phyloP scores from a whole-genome alignment of 2,329 filamentous ascomycete species.

The Fusarium sarcochroum region DNA sequence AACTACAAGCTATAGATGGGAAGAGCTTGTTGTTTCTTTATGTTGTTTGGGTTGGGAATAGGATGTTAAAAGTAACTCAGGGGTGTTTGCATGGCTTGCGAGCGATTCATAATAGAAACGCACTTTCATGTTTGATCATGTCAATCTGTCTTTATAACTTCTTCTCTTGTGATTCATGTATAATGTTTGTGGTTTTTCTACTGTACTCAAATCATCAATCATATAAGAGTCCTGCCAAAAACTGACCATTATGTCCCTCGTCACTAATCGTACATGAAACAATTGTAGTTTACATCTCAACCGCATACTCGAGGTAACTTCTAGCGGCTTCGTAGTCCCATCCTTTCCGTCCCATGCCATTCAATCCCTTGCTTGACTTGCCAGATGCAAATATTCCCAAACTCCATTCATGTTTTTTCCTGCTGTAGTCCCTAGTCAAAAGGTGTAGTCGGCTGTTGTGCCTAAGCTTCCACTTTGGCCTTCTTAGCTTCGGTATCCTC shows the following conservation, averaged over 20 bases:
- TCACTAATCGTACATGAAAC: conserved; percentile 28
- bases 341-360: conserved; percentile 13
- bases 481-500: conserved; percentile 54
- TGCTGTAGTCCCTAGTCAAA: conserved; percentile 1
- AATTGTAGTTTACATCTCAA: conserved; percentile 17
- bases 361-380: conserved; percentile 5
- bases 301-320: conserved; percentile 6
- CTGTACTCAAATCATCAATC: conserved; percentile 2
- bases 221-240: neutral
- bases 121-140: conserved; percentile 36
- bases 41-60: conserved; percentile 16
- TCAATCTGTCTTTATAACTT: conserved; percentile 17
- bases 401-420: conserved; percentile 27
- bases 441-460: neutral
- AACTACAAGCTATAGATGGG: conserved; percentile 71
- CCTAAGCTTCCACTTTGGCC: conserved; percentile 53
- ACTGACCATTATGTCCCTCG: conserved; percentile 3
- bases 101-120: conserved; percentile 45
- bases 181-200: neutral
- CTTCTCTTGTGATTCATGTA: conserved; percentile 1
- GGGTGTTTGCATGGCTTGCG: conserved; percentile 38
- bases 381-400: conserved; percentile 26
- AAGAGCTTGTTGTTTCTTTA: conserved; percentile 6
- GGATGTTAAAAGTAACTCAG: conserved; percentile 27
- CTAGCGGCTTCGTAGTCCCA: conserved; percentile 8